Base-by-base conservation (phyloP, 192 early-diverging fungal genomes). In the Coemansia reversa region DNA sequence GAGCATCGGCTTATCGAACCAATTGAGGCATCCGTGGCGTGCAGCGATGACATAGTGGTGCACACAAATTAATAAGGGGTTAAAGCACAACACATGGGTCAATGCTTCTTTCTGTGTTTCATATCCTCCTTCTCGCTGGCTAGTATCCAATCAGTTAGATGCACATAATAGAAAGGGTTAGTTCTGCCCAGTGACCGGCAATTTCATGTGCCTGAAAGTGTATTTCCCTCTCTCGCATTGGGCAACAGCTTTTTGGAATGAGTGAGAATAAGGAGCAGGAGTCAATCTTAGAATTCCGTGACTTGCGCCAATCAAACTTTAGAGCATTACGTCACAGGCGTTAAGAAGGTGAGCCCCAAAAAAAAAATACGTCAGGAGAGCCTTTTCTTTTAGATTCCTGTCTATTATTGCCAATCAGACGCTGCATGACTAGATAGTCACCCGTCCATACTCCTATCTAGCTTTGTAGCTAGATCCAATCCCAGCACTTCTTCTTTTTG, bases 11-110 rank as follows among this genome's bases (percentile, higher is more conserved):
- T 45, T 45, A 45, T 45, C 39, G 0, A 12, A 45, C 39, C 39
- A 45, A 45, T 45, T 45, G 39, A 45, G 3, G 39, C 14, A 45
- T 2, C 39, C 39, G 39, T 45, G 39, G 39, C 39, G 39, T 45
- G 39, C 39, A 57, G 28, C 30, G 19, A 35, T 57, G 55, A 57
- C 30, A 20, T 57, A 57, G 22, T 29, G 8, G 55, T 29, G 32
- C 32, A 57, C 28, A 23, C 30, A 57, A 57, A 57, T 57, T 57
- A 57, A 57, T 29, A 35, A 32, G 55, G 55, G 39, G 39, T 45
- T 1, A 27, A 45, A 45, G 39, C 16, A 45, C 33, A 45, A 45
- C 33, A 35, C 33, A 35, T 35, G 33, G 6, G 16, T 16, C 9
- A 45, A 16, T 16, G 39, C 14, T 45, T 45, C 39, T 16, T 45